A percentile compares a stretch with the other conserved stretches of the same genome.
Evolutionary conservation across 2,329 filamentous ascomycete genomes (phyloP).

Genomic region (Aspergillus quadricinctus): DNA sequence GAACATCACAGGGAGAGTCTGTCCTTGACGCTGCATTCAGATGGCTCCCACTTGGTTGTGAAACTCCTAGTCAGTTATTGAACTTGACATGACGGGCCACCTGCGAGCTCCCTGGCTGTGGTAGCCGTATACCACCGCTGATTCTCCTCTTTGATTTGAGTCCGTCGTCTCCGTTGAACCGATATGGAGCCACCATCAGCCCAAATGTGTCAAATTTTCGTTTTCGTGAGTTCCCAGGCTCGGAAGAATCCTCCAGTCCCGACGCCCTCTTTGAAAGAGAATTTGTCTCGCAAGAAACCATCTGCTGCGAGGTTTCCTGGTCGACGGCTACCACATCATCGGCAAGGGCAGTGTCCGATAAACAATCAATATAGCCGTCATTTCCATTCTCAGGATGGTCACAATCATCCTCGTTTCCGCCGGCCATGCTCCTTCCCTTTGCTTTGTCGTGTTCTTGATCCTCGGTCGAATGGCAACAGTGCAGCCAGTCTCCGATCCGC

Average conservation of each 20-base stretch:
- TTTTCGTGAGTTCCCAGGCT: slow-evolving; percentile 7
- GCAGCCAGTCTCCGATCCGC: slow-evolving; percentile 31
- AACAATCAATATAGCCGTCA: slow-evolving; percentile 8
- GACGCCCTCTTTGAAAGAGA: neutral
- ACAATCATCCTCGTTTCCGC: neutral
- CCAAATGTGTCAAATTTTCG: slow-evolving; percentile 8
- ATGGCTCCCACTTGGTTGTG: neutral
- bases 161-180: neutral
- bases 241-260: neutral
- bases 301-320: neutral
- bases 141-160: slow-evolving; percentile 9
- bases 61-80: neutral
- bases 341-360: slow-evolving; percentile 3
- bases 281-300: neutral
- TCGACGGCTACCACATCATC: slow-evolving; percentile 6
- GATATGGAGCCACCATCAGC: neutral
- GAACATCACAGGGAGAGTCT: neutral
- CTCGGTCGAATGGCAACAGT: slow-evolving; percentile 21
- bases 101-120: neutral
- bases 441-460: slow-evolving; percentile 8
- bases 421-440: neutral
- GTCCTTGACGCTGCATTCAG: neutral
- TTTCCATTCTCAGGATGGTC: slow-evolving; percentile 3
- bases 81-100: neutral
- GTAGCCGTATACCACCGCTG: neutral